Evolutionary conservation across 1,284 basidiomycete species (phyloP), one percentile per base, ranked within the genome.

Genomic region (Pseudozyma hubeiensis): DNA sequence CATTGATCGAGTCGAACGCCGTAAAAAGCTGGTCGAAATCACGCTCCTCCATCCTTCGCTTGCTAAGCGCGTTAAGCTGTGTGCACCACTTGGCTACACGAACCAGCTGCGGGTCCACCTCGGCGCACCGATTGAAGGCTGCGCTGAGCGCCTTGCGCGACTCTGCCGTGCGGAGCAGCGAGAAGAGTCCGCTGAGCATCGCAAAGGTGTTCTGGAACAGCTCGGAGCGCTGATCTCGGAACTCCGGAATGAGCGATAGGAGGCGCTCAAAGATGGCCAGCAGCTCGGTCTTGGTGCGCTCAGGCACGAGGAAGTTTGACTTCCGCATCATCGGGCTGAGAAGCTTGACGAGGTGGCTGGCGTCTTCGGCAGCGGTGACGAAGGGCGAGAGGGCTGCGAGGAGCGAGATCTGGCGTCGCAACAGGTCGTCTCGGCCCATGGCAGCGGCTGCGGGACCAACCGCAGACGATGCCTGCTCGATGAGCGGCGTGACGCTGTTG

Each of bases 11-110:
- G 4, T 89, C 88, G 84, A 94, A 97, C 0, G 93, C 94, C 1
- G 86, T 84, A 14, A 99, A 87, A 3, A 96, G 91, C 47, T 89
- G 88, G 70, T 97, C 93, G 79, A 97, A 97, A 84, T 99, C 93
- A 1, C 94, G 92, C 83, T 99, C 94, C 55, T 97, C 94, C 40
- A 96, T 85, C 14, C 93, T 89, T 76, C 89, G 91, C 1, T 85
- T 85, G 1, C 93, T 95, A 84, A 91, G 98, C 0, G 95, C 90
- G 80, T 99, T 99, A 65, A 99, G 88, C 1, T 67, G 78, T 3
- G 50, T 50, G 14, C 72, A 62, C 82, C 78, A 81, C 33, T 51
- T 19, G 11, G 74, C 62, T 11, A 78, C 72, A 5, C 77, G 68
- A 29, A 19, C 52, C 7, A 84, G 63, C 5, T 56, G 50, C 13